These are phyloP conservation scores for Rheum nobile DNA, from an alignment of 148 eudicot genomes.

Conservation along the genomic window DNA sequence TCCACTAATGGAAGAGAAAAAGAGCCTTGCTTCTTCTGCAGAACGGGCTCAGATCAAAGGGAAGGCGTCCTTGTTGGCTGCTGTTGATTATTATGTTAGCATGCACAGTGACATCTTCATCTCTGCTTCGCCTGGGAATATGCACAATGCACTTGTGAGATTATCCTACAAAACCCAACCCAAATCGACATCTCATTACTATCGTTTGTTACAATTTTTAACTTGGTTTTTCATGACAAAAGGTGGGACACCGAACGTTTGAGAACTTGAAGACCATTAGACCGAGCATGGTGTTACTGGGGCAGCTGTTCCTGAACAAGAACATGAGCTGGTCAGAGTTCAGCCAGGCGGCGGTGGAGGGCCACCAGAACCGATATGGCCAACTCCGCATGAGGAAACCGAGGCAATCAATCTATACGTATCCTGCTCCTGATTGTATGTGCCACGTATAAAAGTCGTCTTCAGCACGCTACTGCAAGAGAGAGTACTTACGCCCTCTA, in stretches of 20 bases:
- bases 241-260: conserved; percentile 90
- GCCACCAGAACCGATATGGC: conserved; percentile 77
- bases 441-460: conserved; percentile 37
- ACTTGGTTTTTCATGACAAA: neutral
- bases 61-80: conserved; percentile 91
- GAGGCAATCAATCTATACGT: conserved; percentile 77
- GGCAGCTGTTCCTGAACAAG: conserved; percentile 78
- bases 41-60: conserved; percentile 75
- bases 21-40: conserved; percentile 72
- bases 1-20: conserved; percentile 85
- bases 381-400: conserved; percentile 58
- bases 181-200: neutral
- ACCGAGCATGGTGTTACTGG: conserved; percentile 81
- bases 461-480: neutral
- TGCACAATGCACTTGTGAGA: conserved; percentile 98
- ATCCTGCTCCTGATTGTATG: conserved; percentile 98
- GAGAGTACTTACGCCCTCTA: neutral
- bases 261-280: conserved; percentile 71
- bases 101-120: conserved; percentile 92
- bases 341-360: conserved; percentile 59
- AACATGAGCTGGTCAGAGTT: conserved; percentile 87
- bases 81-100: conserved; percentile 89
- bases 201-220: neutral
- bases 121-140: conserved; percentile 98
- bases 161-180: neutral